Conservation (phyloP, 257 asterid genomes). For the Nicotiana tabacum region DNA sequence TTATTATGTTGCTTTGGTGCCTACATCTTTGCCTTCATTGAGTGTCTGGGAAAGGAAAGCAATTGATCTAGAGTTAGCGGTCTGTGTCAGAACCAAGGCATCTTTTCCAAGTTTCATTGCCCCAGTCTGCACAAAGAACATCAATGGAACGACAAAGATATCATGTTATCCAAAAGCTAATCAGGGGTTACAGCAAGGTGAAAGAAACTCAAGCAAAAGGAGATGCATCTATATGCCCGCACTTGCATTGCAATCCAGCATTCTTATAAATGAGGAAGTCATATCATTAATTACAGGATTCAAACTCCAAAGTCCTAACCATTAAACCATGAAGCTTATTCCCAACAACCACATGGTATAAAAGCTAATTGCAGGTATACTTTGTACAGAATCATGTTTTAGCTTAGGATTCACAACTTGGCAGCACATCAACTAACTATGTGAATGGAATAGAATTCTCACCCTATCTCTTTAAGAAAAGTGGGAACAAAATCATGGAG, state of each 20-base stretch:
- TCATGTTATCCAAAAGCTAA: background rate
- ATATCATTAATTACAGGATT: background rate
- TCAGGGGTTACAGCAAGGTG: background rate
- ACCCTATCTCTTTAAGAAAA: background rate
- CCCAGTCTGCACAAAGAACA: slow-evolving; percentile 51
- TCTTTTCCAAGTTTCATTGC: slow-evolving; percentile 85
- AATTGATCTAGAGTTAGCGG: slow-evolving; percentile 61
- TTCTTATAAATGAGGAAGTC: background rate
- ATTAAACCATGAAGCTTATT: background rate
- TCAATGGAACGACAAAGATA: background rate
- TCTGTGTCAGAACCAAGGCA: slow-evolving; percentile 80
- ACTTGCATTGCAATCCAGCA: background rate
- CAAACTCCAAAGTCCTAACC: background rate
- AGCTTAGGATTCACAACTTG: background rate
- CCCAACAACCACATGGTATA: slow-evolving; percentile 3
- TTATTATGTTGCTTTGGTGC: slow-evolving; percentile 10
- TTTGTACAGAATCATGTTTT: background rate
- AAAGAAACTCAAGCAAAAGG: background rate
- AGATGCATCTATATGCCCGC: background rate
- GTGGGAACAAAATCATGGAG: background rate
- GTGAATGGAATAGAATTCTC: background rate
- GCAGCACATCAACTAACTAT: background rate
- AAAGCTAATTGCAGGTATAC: background rate
- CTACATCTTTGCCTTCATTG: slow-evolving; percentile 71
- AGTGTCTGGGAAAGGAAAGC: slow-evolving; percentile 77